Evolutionary conservation across 352 stramenopile species (phyloP).

Genomic region (Phytophthora macrochlamydospora): DNA sequence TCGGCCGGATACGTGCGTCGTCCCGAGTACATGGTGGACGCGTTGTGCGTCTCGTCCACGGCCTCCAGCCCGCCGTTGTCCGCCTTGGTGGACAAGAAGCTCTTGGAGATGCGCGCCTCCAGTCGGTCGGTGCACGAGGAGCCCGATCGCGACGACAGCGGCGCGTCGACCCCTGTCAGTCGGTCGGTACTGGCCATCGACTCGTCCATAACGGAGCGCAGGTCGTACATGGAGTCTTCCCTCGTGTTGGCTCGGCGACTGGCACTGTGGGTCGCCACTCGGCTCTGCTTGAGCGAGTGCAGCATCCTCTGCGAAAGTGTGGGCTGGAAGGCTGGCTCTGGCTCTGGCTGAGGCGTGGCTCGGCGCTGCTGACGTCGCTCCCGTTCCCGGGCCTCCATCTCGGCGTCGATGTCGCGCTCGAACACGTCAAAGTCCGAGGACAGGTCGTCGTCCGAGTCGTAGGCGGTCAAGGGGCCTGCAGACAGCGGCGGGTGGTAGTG

Average conservation of each 20-base stretch:
- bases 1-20: constrained; percentile 73
- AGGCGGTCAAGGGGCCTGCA: constrained; percentile 14
- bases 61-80: constrained; percentile 20
- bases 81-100: constrained; percentile 40
- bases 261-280: constrained; percentile 5
- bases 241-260: neutral
- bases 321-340: constrained; percentile 32
- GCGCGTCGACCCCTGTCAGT: constrained; percentile 20
- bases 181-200: constrained; percentile 13
- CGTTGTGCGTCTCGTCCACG: constrained; percentile 38
- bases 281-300: constrained; percentile 45
- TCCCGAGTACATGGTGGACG: constrained; percentile 59
- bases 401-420: constrained; percentile 73
- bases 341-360: neutral
- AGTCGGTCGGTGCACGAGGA: constrained; percentile 58
- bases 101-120: constrained; percentile 73
- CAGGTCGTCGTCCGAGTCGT: constrained; percentile 33
- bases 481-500: constrained; percentile 19
- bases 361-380: constrained; percentile 23
- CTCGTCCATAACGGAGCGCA: constrained; percentile 15
- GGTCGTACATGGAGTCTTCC: constrained; percentile 14
- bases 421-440: constrained; percentile 69
- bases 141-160: constrained; percentile 30
- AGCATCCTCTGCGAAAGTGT: constrained; percentile 63
- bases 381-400: constrained; percentile 68